phyloP scores from a whole-genome alignment of 148 eudicot species.

The Vaccinium corymbosum region DNA sequence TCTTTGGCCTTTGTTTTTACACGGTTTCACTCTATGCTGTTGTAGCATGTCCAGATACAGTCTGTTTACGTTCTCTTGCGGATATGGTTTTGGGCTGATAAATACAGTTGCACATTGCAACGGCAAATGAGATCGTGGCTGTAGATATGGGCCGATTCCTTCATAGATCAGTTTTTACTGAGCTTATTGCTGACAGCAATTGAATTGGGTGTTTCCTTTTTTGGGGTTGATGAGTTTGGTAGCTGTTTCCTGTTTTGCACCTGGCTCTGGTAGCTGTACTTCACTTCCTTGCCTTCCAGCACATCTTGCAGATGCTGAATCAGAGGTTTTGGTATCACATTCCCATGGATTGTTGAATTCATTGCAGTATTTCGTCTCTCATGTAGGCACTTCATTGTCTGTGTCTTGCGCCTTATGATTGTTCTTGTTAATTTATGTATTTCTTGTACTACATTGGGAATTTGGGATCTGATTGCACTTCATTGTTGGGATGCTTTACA shows the following conservation, averaged over 20 bases:
- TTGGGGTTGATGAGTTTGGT: constrained; percentile 23
- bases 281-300: not conserved
- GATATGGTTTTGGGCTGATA: constrained; percentile 30
- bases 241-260: constrained; percentile 21
- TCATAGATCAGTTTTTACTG: constrained; percentile 25
- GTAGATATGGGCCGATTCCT: constrained; percentile 33
- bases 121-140: constrained; percentile 49
- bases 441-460: not conserved
- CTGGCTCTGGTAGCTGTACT: constrained; percentile 9
- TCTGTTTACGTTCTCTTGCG: not conserved
- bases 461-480: not conserved
- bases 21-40: not conserved
- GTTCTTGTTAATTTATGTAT: not conserved
- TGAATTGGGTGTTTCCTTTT: constrained; percentile 7
- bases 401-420: not conserved
- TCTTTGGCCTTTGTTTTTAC: constrained; percentile 7
- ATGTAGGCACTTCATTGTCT: not conserved
- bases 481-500: not conserved
- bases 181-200: constrained; percentile 20
- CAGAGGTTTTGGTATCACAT: not conserved
- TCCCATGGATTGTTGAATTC: not conserved
- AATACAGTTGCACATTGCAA: constrained; percentile 32
- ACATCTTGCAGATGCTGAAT: constrained; percentile 9
- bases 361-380: not conserved
- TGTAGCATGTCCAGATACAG: constrained; percentile 7